A percentile compares a stretch with the other conserved stretches of the same genome.
phyloP scores from a whole-genome alignment of 2,329 filamentous ascomycete genomes.

The Fonsecaea multimorphosa region DNA sequence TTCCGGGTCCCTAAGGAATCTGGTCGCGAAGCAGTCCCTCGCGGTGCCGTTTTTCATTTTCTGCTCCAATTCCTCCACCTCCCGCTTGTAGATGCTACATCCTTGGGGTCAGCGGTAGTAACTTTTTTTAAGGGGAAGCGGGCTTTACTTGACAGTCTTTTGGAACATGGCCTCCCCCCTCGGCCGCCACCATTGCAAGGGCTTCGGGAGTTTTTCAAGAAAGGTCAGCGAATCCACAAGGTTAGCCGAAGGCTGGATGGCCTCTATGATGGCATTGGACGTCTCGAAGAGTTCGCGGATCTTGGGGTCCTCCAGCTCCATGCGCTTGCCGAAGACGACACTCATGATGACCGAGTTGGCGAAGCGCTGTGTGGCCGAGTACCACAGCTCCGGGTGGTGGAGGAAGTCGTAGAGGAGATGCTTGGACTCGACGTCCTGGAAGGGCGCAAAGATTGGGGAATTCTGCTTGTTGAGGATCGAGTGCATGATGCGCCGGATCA shows the following conservation, averaged over 20 bases:
- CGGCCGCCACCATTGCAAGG: conserved; percentile 54
- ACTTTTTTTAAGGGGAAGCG: no score
- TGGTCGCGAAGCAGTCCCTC: conserved; percentile 47
- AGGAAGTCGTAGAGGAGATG: conserved; percentile 35
- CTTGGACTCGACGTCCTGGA: conserved; percentile 35
- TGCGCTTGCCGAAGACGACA: conserved; percentile 58
- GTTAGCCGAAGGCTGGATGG: conserved; percentile 47
- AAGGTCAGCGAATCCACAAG: conserved; percentile 56
- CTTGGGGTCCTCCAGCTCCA: conserved; percentile 42
- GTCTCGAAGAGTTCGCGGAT: conserved; percentile 46
- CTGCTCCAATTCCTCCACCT: conserved; percentile 39
- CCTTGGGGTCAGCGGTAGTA: neutral
- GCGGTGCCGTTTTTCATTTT: conserved; percentile 41
- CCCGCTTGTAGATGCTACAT: conserved; percentile 37
- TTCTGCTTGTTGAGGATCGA: conserved; percentile 38
- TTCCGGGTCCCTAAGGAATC: conserved; percentile 42
- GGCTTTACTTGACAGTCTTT: conserved; percentile 37
- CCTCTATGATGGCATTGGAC: conserved; percentile 47
- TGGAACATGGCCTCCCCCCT: conserved; percentile 49
- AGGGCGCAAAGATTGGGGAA: conserved; percentile 33
- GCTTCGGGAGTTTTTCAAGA: conserved; percentile 52
- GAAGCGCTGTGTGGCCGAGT: conserved; percentile 51
- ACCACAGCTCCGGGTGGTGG: conserved; percentile 43
- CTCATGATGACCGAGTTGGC: conserved; percentile 49
- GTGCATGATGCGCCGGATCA: conserved; percentile 38